phyloP scores from a whole-genome alignment of 2,329 filamentous ascomycete species.

The Curvularia sp. region DNA sequence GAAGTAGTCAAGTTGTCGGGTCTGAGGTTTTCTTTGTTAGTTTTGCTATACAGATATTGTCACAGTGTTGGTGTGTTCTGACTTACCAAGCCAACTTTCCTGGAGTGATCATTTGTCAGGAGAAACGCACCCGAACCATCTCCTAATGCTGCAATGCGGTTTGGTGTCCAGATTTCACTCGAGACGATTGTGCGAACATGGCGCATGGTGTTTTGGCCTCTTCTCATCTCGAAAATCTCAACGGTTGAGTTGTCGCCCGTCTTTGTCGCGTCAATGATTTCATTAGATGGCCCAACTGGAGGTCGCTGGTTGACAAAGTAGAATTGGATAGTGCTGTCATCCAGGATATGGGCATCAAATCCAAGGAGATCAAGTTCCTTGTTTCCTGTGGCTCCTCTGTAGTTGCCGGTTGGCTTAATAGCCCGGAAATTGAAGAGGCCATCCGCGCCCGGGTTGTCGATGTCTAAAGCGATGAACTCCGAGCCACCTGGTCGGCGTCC shows the following conservation, averaged over 20 bases:
- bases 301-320: conserved; percentile 40
- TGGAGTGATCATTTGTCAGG: conserved; percentile 40
- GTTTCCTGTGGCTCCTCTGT: conserved; percentile 33
- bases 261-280: conserved; percentile 29
- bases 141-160: conserved; percentile 33
- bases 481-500: conserved; percentile 33
- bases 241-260: conserved; percentile 37
- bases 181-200: conserved; percentile 34
- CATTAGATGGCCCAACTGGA: conserved; percentile 32
- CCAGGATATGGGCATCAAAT: conserved; percentile 36
- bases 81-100: conserved; percentile 32
- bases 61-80: background rate
- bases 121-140: conserved; percentile 32
- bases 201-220: conserved; percentile 31
- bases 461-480: conserved; percentile 38
- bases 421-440: conserved; percentile 34
- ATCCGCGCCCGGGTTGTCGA: conserved; percentile 35
- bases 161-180: conserved; percentile 29
- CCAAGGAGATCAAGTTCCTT: conserved; percentile 33
- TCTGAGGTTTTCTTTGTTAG: conserved; percentile 8
- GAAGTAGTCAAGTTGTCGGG: conserved; percentile 30
- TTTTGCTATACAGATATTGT: background rate
- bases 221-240: conserved; percentile 36
- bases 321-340: conserved; percentile 36
- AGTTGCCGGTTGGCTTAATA: conserved; percentile 30